phyloP scores from a whole-genome alignment of 768 basidiomycete species.

The Megacollybia marginata region DNA sequence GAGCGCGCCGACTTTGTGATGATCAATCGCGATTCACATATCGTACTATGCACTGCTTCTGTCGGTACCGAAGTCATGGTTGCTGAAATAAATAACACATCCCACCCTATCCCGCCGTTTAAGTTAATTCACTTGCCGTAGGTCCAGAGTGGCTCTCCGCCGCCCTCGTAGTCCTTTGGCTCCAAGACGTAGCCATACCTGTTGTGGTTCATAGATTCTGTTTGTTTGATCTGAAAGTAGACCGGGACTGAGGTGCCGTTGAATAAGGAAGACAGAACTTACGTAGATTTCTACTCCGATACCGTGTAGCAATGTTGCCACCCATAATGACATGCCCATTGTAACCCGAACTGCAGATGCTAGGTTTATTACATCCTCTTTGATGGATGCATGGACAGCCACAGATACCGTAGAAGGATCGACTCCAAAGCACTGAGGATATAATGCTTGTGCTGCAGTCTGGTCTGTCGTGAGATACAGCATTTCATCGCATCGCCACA shows the following conservation, averaged over 20 bases:
- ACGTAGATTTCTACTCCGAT: constrained; percentile 17
- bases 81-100: too few species aligned
- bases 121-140: background rate
- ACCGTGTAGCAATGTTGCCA: constrained; percentile 15
- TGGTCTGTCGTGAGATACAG: constrained; percentile 9
- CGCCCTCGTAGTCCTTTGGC: background rate
- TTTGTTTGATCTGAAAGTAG: background rate
- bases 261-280: background rate
- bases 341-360: constrained; percentile 15
- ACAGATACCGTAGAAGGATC: constrained; percentile 8
- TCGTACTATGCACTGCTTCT: too few species aligned
- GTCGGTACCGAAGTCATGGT: too few species aligned
- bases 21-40: too few species aligned
- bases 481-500: constrained; percentile 20
- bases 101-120: too few species aligned
- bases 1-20: too few species aligned
- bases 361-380: constrained; percentile 6
- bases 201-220: background rate
- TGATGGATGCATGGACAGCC: constrained; percentile 13
- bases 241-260: background rate
- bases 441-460: constrained; percentile 1
- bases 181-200: background rate
- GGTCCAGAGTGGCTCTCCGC: background rate
- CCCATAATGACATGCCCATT: constrained; percentile 18
- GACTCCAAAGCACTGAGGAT: constrained; percentile 13